phyloP scores from a whole-genome alignment of 352 stramenopile species.

The Pelagophyceae sp. region DNA sequence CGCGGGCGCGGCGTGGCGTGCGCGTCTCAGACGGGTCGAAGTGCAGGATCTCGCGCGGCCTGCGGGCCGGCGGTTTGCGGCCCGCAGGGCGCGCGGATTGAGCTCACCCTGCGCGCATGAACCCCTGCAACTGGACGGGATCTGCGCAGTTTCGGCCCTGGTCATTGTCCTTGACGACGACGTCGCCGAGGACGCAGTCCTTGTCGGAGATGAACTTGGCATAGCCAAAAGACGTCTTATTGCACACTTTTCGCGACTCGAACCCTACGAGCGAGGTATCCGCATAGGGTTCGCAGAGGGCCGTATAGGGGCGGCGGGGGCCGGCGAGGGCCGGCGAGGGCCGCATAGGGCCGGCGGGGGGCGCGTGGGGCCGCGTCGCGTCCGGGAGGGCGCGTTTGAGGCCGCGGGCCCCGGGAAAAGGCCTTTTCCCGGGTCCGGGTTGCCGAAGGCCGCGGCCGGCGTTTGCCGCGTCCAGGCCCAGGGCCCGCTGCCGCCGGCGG shows the following conservation, averaged over 20 bases:
- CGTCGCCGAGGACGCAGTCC: conserved; percentile 54
- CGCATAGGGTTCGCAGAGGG: background rate
- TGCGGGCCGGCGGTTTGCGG: background rate
- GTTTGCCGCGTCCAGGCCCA: too few species aligned
- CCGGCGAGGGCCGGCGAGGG: background rate
- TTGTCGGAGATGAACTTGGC: conserved; percentile 57
- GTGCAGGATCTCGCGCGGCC: conserved; percentile 50
- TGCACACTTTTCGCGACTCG: background rate
- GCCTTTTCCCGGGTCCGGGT: background rate
- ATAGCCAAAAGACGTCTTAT: conserved; percentile 34
- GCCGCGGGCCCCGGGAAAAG: background rate
- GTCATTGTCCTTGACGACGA: conserved; percentile 39
- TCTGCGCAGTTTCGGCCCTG: conserved; percentile 13
- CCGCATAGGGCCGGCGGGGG: too few species aligned
- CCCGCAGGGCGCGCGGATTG: background rate
- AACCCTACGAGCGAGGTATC: background rate
- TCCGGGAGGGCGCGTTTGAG: too few species aligned
- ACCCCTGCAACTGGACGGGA: background rate
- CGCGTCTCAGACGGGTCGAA: conserved; percentile 58
- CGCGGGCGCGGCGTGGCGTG: too few species aligned
- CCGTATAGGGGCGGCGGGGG: background rate
- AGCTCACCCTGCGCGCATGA: background rate
- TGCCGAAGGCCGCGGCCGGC: too few species aligned
- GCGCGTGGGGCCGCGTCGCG: too few species aligned
- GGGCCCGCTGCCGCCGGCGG: too few species aligned